Evolutionary conservation across 1,139 yeast species (phyloP), one percentile per base, ranked within the genome.

Genomic region (Sugiyamaella xylanicola): DNA sequence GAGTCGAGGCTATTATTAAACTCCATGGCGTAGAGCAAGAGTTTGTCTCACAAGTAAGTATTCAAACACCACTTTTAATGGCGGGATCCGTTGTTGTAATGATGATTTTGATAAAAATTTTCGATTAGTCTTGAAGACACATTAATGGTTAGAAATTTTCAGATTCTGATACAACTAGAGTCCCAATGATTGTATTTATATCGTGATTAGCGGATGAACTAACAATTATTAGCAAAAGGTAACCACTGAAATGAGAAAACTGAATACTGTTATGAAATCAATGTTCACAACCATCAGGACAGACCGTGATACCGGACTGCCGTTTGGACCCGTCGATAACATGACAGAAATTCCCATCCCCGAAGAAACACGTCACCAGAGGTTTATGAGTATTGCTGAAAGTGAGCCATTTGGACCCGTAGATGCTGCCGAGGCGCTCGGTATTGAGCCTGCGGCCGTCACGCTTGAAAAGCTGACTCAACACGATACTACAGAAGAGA

Each of bases 321-420:
- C 70, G 9, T 37, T 43, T 41, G 61, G 61, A 17, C 60, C 63
- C 8, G 67, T 66, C 13, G 73, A 71, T 55, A 68, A 73, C 56
- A 63, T 73, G 69, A 87, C 96, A n/a, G 98, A 93, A 77, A 89
- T 92, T 76, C 97, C 97, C 32, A 84, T 89, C 56, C 97, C 97
- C 21, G 81, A 83, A 62, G 89, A 86, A 72, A 88, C 97, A 2
- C 78, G 86, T 61, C 85, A 84, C 61, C 92, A 95, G 64, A 80
- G 95, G 62, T 92, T 91, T 76, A 74, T 90, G 69, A 87, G 95
- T 20, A 86, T 93, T 69, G 93, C 97, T 13, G 98, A 93, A 74
- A 85, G 92, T 19, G 95, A 91, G 73, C 96, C 97, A n/a, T 92
- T 92, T 71, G 97, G 97, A 3, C 96, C 98, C 5, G 81, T 91